A percentile compares a stretch with the other conserved stretches of the same genome.
phyloP scores from a whole-genome alignment of 768 basidiomycete genomes.

The Lactarius psammicola region DNA sequence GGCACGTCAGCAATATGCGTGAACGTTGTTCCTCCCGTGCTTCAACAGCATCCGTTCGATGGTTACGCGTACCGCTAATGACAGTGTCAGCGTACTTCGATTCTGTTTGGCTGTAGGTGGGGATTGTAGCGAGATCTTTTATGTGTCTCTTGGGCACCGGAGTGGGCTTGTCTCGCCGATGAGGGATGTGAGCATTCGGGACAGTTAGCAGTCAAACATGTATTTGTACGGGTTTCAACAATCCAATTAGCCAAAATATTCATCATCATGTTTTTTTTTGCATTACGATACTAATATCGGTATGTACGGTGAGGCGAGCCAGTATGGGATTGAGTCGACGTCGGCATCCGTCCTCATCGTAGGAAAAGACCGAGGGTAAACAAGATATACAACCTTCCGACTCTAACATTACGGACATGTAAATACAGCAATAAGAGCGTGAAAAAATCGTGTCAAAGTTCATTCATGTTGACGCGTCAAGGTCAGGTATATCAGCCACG shows the following conservation, averaged over 20 bases:
- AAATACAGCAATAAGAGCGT: slow-evolving; percentile 1
- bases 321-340: background rate
- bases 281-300: slow-evolving; percentile 4
- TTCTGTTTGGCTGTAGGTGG: slow-evolving; percentile 20
- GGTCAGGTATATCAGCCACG: slow-evolving; percentile 8
- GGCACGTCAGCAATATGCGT: slow-evolving; percentile 84
- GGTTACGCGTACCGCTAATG: slow-evolving; percentile 54
- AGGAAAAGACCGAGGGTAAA: background rate
- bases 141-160: slow-evolving; percentile 20
- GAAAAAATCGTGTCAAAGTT: slow-evolving; percentile 5
- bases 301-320: background rate
- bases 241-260: slow-evolving; percentile 44
- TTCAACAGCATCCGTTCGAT: slow-evolving; percentile 87
- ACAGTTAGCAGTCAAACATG: slow-evolving; percentile 33
- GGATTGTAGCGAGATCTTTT: slow-evolving; percentile 26
- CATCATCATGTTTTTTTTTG: slow-evolving; percentile 10
- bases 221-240: slow-evolving; percentile 77
- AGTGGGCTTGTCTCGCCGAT: slow-evolving; percentile 18
- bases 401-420: slow-evolving; percentile 6
- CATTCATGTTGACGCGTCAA: background rate
- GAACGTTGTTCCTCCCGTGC: slow-evolving; percentile 55
- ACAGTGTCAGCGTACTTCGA: slow-evolving; percentile 22
- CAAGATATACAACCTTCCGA: background rate
- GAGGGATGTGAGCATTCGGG: slow-evolving; percentile 19
- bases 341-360: background rate